Evolutionary conservation across 129 eudicot genomes (phyloP).

Genomic region (Pulicaria dysenterica): DNA sequence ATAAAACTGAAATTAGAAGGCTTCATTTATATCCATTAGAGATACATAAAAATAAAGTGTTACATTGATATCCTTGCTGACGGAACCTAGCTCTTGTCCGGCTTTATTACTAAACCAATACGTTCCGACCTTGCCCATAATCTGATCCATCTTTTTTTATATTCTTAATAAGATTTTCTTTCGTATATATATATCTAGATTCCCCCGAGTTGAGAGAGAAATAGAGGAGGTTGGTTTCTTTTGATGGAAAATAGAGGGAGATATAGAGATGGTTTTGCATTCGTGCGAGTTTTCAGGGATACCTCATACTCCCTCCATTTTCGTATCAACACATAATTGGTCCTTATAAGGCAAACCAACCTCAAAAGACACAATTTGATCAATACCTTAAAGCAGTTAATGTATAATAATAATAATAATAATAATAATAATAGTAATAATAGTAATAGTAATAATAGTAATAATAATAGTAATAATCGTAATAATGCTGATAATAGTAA

Average conservation of each 20-base stretch:
- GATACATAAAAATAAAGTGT: no score
- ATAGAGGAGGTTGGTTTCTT: not conserved
- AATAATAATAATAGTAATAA: no score
- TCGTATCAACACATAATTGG: not conserved
- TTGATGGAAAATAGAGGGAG: constrained; percentile 5
- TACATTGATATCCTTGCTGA: constrained; percentile 18
- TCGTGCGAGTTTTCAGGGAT: constrained; percentile 11
- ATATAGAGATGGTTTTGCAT: not conserved
- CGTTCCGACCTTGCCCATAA: not conserved
- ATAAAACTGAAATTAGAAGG: no score
- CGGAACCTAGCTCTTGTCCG: not conserved
- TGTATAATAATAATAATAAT: no score
- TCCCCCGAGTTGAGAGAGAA: not conserved
- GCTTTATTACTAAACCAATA: constrained; percentile 28
- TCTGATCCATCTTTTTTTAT: constrained; percentile 12
- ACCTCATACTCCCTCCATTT: constrained; percentile 12
- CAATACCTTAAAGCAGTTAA: no score
- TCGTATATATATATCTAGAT: constrained; percentile 5
- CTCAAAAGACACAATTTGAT: no score
- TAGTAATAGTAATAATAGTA: no score
- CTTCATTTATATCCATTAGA: not conserved
- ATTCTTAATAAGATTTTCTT: not conserved
- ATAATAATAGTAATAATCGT: no score
- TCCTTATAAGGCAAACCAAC: no score
- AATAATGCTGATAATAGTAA: no score